A percentile compares a stretch with the other conserved stretches of the same genome.
Evolutionary conservation across 1,139 yeast species (phyloP).

Genomic region (Sugiyamaella castrensis): DNA sequence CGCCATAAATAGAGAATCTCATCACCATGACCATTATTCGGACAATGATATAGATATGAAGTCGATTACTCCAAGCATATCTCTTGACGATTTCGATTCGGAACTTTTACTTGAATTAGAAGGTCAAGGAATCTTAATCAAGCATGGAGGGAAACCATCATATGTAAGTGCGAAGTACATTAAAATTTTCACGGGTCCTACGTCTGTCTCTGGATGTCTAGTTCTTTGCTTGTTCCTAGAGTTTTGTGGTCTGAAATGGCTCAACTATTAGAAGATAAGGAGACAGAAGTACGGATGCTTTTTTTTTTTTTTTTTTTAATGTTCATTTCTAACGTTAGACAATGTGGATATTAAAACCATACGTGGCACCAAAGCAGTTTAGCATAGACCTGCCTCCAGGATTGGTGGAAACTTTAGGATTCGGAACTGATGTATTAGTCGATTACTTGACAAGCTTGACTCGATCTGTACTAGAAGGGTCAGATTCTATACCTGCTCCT

Average conservation of each 20-base stretch:
- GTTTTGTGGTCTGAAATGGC: neutral
- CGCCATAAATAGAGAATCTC: neutral
- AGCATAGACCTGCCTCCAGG: slow-evolving; percentile 65
- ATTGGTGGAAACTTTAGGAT: slow-evolving; percentile 72
- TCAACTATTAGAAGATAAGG: neutral
- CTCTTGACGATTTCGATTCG: slow-evolving; percentile 19
- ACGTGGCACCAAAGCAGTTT: slow-evolving; percentile 55
- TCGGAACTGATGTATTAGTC: slow-evolving; percentile 83
- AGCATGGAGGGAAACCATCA: slow-evolving; percentile 62
- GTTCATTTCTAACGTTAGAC: slow-evolving; percentile 39
- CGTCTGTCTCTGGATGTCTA: too few relatives aligned
- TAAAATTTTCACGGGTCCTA: neutral
- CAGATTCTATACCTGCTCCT: slow-evolving; percentile 68
- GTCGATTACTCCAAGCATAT: slow-evolving; percentile 18
- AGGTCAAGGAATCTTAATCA: slow-evolving; percentile 94
- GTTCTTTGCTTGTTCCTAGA: too few relatives aligned
- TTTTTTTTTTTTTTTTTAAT: too few relatives aligned
- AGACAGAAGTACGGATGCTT: too few relatives aligned
- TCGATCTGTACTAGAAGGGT: slow-evolving; percentile 59
- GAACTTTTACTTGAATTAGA: slow-evolving; percentile 57
- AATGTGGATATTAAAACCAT: slow-evolving; percentile 91
- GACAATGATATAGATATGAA: slow-evolving; percentile 2
- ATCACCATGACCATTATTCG: neutral
- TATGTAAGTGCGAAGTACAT: slow-evolving; percentile 41
- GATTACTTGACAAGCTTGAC: slow-evolving; percentile 64